phyloP scores from a whole-genome alignment of 78 protist genomes.

The Dictyostelium capitatum region DNA sequence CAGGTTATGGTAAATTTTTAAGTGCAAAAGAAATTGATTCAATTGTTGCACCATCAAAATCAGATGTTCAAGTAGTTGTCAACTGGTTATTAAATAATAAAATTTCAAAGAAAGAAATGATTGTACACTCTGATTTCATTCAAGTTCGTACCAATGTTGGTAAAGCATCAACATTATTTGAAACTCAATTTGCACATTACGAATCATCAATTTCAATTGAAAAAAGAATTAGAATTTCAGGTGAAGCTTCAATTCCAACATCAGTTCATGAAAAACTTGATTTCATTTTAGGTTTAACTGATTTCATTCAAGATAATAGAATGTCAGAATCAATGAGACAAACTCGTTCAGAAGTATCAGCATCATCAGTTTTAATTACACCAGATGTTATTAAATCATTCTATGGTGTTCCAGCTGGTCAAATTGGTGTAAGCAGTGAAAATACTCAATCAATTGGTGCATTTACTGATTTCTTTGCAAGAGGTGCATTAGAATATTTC shows the following conservation, averaged over 20 bases:
- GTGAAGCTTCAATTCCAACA: slow-evolving; percentile 53
- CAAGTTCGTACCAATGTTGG: slow-evolving; percentile 60
- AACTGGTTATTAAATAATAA: slow-evolving; percentile 13
- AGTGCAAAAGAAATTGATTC: slow-evolving; percentile 26
- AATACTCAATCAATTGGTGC: slow-evolving; percentile 75
- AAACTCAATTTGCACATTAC: slow-evolving; percentile 26
- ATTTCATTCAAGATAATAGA: slow-evolving; percentile 62
- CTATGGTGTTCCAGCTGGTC: slow-evolving; percentile 70
- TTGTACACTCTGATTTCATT: slow-evolving; percentile 39
- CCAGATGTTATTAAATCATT: slow-evolving; percentile 51
- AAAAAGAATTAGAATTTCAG: slow-evolving; percentile 30
- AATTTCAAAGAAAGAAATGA: slow-evolving; percentile 39
- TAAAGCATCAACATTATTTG: slow-evolving; percentile 36
- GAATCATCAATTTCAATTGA: not conserved
- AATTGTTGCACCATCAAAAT: slow-evolving; percentile 45
- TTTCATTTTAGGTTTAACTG: slow-evolving; percentile 78
- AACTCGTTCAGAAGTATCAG: not conserved
- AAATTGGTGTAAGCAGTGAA: slow-evolving; percentile 2
- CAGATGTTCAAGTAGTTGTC: slow-evolving; percentile 17
- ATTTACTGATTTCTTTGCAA: slow-evolving; percentile 63
- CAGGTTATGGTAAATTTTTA: slow-evolving; percentile 72
- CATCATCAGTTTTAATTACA: slow-evolving; percentile 37
- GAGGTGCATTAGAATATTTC: slow-evolving; percentile 61
- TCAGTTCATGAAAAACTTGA: slow-evolving; percentile 50
- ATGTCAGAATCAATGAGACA: slow-evolving; percentile 21